Conservation (phyloP, 805 yeast genomes). For the Torulaspora delbrueckii region DNA sequence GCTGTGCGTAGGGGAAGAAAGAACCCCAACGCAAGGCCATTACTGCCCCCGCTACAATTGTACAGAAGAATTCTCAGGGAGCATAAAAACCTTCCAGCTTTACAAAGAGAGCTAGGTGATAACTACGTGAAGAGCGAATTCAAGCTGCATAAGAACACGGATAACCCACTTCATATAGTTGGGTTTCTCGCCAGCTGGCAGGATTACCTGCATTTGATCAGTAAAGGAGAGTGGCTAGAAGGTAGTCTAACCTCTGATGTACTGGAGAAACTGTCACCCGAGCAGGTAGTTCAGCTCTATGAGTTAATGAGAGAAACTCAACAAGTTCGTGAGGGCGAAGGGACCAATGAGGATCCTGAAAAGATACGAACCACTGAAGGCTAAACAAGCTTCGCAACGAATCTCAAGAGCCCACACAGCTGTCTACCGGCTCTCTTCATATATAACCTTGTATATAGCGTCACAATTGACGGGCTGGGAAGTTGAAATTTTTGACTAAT, state of each 20-base stretch:
- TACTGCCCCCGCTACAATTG: conserved; percentile 76
- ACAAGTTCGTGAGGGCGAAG: conserved; percentile 18
- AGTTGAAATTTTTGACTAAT: conserved; percentile 1
- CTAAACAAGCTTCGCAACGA: background rate
- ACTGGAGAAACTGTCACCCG: conserved; percentile 81
- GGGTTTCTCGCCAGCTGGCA: conserved; percentile 97
- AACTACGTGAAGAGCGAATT: conserved; percentile 86
- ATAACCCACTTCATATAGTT: conserved; percentile 88
- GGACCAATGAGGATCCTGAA: background rate
- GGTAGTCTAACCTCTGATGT: conserved; percentile 58
- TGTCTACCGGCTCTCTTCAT: background rate
- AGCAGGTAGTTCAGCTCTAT: conserved; percentile 78
- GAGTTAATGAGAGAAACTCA: conserved; percentile 75
- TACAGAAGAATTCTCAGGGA: conserved; percentile 81
- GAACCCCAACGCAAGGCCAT: conserved; percentile 36
- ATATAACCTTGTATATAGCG: conserved; percentile 1
- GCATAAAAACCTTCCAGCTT: conserved; percentile 60
- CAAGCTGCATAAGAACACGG: conserved; percentile 71
- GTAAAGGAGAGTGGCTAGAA: conserved; percentile 59
- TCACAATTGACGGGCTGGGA: background rate
- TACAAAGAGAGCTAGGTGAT: conserved; percentile 79
- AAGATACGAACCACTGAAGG: background rate
- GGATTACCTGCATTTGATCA: conserved; percentile 59
- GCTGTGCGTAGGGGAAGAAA: conserved; percentile 12
- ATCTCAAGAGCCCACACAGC: background rate